These are phyloP conservation scores for Cercospora sp. DNA, from an alignment of 2,329 filamentous ascomycete species.

Conservation along the genomic window DNA sequence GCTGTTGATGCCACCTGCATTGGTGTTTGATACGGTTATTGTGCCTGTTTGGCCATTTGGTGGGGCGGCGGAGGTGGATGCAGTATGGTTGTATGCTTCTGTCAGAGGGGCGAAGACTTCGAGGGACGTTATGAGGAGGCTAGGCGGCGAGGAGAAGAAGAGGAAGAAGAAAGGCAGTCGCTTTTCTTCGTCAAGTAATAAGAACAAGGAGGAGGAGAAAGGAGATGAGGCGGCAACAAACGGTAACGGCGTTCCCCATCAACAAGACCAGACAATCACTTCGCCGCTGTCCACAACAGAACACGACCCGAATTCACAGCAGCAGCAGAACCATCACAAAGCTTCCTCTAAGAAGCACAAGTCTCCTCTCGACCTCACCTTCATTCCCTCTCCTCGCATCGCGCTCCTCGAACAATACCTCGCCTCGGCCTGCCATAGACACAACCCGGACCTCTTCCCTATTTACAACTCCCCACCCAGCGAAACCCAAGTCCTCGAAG, in stretches of 20 bases:
- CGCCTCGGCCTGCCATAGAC: slow-evolving; percentile 42
- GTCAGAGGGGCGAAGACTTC: slow-evolving; percentile 49
- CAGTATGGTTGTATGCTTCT: slow-evolving; percentile 43
- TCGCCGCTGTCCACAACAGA: neutral
- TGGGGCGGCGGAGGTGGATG: slow-evolving; percentile 40
- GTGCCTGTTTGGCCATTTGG: slow-evolving; percentile 43
- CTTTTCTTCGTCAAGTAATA: neutral
- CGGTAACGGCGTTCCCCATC: neutral
- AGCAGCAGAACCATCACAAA: slow-evolving; percentile 1
- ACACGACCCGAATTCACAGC: neutral
- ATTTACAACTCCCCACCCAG: slow-evolving; percentile 36
- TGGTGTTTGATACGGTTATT: slow-evolving; percentile 39
- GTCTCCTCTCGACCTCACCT: slow-evolving; percentile 41
- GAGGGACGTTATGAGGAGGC: slow-evolving; percentile 43
- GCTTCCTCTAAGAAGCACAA: slow-evolving; percentile 25
- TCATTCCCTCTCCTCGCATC: slow-evolving; percentile 41
- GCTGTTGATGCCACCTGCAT: slow-evolving; percentile 43
- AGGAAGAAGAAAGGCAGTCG: neutral
- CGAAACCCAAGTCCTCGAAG: slow-evolving; percentile 45
- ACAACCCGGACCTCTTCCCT: slow-evolving; percentile 41
- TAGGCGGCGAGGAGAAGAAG: slow-evolving; percentile 22
- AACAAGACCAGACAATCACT: neutral
- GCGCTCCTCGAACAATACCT: slow-evolving; percentile 44
- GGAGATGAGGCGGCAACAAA: neutral
- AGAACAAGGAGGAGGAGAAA: neutral